Conservation (phyloP, 345 rosid genomes). For the Diplotaxis tenuifolia region DNA sequence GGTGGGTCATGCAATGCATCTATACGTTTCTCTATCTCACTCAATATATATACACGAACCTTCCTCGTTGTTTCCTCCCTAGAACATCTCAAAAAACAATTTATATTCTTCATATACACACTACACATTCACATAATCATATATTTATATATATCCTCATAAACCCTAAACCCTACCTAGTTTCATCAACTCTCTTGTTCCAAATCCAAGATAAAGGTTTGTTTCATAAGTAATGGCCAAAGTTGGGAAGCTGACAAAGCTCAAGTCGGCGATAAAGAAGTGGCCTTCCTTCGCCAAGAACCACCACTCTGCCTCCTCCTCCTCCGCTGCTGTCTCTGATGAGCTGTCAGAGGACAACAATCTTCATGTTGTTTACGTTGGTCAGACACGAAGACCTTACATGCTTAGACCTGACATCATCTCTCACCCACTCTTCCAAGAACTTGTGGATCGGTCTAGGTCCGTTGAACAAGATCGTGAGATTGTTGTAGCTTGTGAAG, state of each 20-base stretch:
- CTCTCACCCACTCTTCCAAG: slow-evolving; percentile 75
- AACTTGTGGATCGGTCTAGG: slow-evolving; percentile 61
- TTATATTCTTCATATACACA: slow-evolving; percentile 17
- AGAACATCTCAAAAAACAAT: slow-evolving; percentile 22
- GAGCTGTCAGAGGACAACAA: slow-evolving; percentile 34
- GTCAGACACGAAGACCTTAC: slow-evolving; percentile 77
- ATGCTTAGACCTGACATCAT: slow-evolving; percentile 51
- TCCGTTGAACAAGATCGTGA: slow-evolving; percentile 32
- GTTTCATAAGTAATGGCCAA: slow-evolving; percentile 52
- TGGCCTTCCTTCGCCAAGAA: slow-evolving; percentile 73
- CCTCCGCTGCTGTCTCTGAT: slow-evolving; percentile 29
- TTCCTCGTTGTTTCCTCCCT: slow-evolving; percentile 38
- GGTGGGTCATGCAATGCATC: slow-evolving; percentile 54
- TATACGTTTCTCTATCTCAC: slow-evolving; percentile 11
- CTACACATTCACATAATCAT: neutral
- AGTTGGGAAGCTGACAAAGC: slow-evolving; percentile 68
- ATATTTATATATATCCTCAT: slow-evolving; percentile 10
- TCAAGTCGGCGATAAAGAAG: slow-evolving; percentile 82
- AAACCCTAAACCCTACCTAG: slow-evolving; percentile 22
- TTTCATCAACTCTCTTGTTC: slow-evolving; percentile 16
- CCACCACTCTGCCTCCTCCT: slow-evolving; percentile 27
- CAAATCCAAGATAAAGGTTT: neutral
- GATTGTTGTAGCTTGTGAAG: slow-evolving; percentile 74
- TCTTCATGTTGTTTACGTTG: slow-evolving; percentile 70
- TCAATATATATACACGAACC: slow-evolving; percentile 42